Conservation (phyloP, 768 basidiomycete genomes). For the Suillus alpinus region DNA sequence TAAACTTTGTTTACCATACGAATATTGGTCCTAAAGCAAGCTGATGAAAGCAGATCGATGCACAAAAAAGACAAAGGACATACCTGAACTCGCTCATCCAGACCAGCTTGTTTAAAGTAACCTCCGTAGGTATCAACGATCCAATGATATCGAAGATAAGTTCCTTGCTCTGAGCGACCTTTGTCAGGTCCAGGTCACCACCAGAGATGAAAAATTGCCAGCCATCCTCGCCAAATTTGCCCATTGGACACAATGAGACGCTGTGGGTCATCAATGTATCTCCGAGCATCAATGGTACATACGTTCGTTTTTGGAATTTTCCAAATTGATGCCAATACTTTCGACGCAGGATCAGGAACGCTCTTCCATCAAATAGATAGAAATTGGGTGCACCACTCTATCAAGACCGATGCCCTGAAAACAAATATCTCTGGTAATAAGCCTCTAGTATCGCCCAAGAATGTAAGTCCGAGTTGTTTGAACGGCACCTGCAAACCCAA, state of each 20-base stretch:
- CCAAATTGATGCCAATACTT: conserved; percentile 39
- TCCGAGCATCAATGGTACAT: not conserved
- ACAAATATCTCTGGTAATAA: conserved; percentile 33
- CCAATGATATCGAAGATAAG: conserved; percentile 29
- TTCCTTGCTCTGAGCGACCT: conserved; percentile 19
- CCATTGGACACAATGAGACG: conserved; percentile 12
- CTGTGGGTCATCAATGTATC: not conserved
- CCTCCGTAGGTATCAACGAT: conserved; percentile 10
- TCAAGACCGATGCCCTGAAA: conserved; percentile 31
- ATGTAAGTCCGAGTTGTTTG: conserved; percentile 9
- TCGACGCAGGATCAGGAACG: not conserved
- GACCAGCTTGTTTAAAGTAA: conserved; percentile 26
- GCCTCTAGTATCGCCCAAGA: conserved; percentile 28
- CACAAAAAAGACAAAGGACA: not conserved
- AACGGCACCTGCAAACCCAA: not conserved
- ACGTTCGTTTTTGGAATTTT: conserved; percentile 14
- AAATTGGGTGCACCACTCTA: conserved; percentile 27
- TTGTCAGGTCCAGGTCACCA: conserved; percentile 9
- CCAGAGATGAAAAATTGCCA: conserved; percentile 14
- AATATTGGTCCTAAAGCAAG: not conserved
- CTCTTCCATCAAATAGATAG: not conserved
- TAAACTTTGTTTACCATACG: not conserved
- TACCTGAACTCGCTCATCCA: conserved; percentile 29
- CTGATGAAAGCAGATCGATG: not conserved
- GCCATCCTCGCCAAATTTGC: conserved; percentile 23